Base-by-base conservation (phyloP, 148 eudicot species). In the Rhododendron kiyosumense region DNA sequence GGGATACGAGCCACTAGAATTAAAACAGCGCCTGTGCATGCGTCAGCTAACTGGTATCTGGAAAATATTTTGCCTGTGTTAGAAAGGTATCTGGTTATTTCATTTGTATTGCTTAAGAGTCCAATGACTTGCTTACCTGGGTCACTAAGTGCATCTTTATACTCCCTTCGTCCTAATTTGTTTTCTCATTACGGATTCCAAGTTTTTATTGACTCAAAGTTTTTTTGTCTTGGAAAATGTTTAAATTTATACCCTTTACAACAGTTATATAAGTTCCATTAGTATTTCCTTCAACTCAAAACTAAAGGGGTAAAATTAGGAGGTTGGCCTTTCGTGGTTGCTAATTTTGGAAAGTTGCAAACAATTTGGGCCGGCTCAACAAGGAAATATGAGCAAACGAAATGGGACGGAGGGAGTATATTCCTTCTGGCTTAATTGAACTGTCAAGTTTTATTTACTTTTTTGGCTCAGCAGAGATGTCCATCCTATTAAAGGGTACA, bases 21-120 rank as follows among this genome's bases (percentile, higher is more conserved):
- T 17, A 97, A 97, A 89, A 91, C 96, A 82, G 99, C 99, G 34
- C 99, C 99, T 85, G 92, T 91, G 78, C 99, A 94, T 91, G 98
- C 99, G 74, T 93, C 98, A 38, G 93, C 98, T 79, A 86, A 90
- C 76, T 97, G 99, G 99, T 97, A 95, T 84, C 87, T 94, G 75
- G 98, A 97, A 83, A 97, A 95, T 90, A 94, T 97, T 28, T 83
- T 94, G 88, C 99, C 98, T 36, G 79, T 93, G 81, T 84, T 97
- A 87, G 92, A 93, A 85, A 97, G 98, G 99, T 94, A 77, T 30
- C 93, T 87, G 32, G n/a, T 67, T 79, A 13, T 36, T 38, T 46
- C 30, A n/a, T 67, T 28, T 81, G 30, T 8, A 14, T 81, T 32
- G 67, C 81, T 86, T 73, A 48, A 52, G 32, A 85, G 63, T 85